Percentiles rank a stretch among this genome's conserved stretches.
phyloP scores from a whole-genome alignment of 345 rosid species.

The Aethionema arabicum region DNA sequence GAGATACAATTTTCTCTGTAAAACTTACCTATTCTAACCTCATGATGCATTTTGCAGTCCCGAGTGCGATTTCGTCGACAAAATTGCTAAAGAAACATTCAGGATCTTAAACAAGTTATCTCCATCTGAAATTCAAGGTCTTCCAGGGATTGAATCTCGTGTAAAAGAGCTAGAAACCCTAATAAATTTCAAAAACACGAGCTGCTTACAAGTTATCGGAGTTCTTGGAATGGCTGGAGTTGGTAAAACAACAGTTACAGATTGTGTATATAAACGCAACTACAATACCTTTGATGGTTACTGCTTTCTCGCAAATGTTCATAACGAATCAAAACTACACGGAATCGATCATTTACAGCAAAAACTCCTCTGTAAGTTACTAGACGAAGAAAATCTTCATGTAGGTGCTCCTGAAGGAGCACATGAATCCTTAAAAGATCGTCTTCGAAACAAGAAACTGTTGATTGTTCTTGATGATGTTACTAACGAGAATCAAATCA shows the following conservation, averaged over 20 bases:
- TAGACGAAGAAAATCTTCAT: conserved; percentile 23
- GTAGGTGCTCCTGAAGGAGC: conserved; percentile 31
- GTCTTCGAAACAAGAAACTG: conserved; percentile 22
- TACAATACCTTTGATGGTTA: conserved; percentile 9
- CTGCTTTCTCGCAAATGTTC: conserved; percentile 21
- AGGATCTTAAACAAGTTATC: conserved; percentile 23
- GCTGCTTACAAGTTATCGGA: conserved; percentile 14
- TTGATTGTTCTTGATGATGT: conserved; percentile 29
- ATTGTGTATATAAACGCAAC: conserved; percentile 15
- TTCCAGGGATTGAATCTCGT: conserved; percentile 19
- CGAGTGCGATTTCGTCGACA: conserved; percentile 30
- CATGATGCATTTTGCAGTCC: conserved; percentile 18
- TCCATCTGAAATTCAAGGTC: conserved; percentile 20
- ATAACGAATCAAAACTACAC: conserved; percentile 3
- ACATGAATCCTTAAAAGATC: conserved; percentile 11
- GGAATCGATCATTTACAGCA: conserved; percentile 18
- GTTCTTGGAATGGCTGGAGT: conserved; percentile 38
- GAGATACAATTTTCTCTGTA: background rate
- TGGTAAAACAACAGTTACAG: conserved; percentile 26
- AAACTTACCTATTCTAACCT: background rate
- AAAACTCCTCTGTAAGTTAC: conserved; percentile 25
- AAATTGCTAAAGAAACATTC: conserved; percentile 28
- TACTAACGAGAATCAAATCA: conserved; percentile 15
- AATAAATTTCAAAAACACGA: background rate
- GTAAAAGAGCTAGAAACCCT: conserved; percentile 12